These are phyloP conservation scores for Triangularia setosa DNA, from an alignment of 2,329 filamentous ascomycete species.

Conservation along the genomic window DNA sequence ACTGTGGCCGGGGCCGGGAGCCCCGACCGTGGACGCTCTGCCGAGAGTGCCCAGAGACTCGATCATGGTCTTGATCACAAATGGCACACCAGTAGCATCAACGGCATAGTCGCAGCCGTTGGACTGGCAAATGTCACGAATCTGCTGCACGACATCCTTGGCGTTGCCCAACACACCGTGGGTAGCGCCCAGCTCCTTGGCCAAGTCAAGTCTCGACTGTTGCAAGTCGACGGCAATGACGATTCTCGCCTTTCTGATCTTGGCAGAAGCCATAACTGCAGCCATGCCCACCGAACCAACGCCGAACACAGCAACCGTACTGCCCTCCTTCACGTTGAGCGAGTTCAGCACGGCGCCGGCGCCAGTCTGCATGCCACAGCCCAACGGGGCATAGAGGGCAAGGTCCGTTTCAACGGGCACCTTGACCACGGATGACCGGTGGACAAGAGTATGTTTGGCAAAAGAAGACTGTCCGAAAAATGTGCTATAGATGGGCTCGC, in stretches of 20 bases:
- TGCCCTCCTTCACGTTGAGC: slow-evolving; percentile 26
- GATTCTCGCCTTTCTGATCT: slow-evolving; percentile 25
- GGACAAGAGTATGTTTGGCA: slow-evolving; percentile 29
- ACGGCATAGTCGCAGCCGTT: slow-evolving; percentile 32
- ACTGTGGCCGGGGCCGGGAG: slow-evolving; percentile 22
- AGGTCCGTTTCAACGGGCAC: slow-evolving; percentile 27
- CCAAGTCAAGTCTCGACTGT: slow-evolving; percentile 27
- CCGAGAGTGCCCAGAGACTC: slow-evolving; percentile 37
- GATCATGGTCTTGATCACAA: slow-evolving; percentile 43
- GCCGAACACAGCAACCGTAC: slow-evolving; percentile 32
- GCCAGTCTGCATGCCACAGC: slow-evolving; percentile 37
- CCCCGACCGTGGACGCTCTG: slow-evolving; percentile 27
- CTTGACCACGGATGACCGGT: slow-evolving; percentile 30
- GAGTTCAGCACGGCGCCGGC: slow-evolving; percentile 35
- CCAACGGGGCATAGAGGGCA: slow-evolving; percentile 32
- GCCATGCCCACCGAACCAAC: slow-evolving; percentile 35
- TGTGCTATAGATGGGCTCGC: slow-evolving; percentile 18
- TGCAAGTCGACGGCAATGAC: slow-evolving; percentile 33
- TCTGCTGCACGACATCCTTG: slow-evolving; percentile 26
- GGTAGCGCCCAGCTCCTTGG: slow-evolving; percentile 33
- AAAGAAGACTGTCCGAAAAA: slow-evolving; percentile 37
- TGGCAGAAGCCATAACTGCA: slow-evolving; percentile 34
- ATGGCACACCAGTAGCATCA: slow-evolving; percentile 33
- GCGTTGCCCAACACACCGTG: slow-evolving; percentile 29
- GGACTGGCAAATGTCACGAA: slow-evolving; percentile 26